Percentiles rank a stretch among this genome's conserved stretches.
Evolutionary conservation across 148 eudicot genomes (phyloP).

Genomic region (Camellia japonica): DNA sequence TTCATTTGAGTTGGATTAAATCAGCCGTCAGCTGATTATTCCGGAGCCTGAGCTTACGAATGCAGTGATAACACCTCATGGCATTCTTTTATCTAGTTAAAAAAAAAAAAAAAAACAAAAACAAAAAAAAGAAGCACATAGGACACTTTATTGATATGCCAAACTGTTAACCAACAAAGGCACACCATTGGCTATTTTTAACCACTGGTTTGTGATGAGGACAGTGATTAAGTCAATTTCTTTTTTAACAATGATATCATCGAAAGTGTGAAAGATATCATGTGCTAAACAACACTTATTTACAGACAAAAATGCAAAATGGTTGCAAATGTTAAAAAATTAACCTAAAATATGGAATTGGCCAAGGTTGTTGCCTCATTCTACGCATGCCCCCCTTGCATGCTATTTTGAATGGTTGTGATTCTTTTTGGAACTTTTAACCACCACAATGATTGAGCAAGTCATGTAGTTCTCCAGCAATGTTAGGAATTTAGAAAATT

Average conservation of each 20-base stretch:
- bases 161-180: background rate
- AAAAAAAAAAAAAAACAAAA: too few relatives aligned
- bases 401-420: background rate
- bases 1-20: too few relatives aligned
- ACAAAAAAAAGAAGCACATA: too few relatives aligned
- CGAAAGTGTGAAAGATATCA: background rate
- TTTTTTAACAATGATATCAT: constrained; percentile 5
- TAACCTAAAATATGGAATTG: background rate
- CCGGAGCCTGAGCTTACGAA: too few relatives aligned
- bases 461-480: too few relatives aligned
- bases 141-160: background rate
- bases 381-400: background rate
- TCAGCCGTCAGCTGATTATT: too few relatives aligned
- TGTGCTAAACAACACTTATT: background rate
- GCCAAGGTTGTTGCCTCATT: background rate
- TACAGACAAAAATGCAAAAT: background rate
- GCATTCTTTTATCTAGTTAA: background rate
- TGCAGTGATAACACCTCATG: too few relatives aligned
- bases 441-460: background rate
- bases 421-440: background rate
- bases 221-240: background rate
- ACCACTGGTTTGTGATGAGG: background rate
- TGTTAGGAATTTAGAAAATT: too few relatives aligned
- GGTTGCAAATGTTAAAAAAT: background rate
- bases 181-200: background rate